Conservation (phyloP, 2,329 filamentous ascomycete species). For the Falciphora oryzae region DNA sequence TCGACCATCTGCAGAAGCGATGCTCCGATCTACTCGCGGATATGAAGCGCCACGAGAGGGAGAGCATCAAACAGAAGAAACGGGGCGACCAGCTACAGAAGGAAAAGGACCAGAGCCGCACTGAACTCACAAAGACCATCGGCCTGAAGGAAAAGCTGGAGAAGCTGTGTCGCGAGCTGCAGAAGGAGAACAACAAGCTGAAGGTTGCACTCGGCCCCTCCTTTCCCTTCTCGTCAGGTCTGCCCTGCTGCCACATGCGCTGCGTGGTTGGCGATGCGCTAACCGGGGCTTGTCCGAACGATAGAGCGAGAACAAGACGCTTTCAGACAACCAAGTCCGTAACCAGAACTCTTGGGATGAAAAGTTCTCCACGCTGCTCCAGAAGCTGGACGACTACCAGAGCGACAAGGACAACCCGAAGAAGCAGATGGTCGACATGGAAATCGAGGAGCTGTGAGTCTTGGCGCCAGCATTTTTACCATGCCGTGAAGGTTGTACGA, state of each 20-base stretch:
- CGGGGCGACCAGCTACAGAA: constrained; percentile 91
- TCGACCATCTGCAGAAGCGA: constrained; percentile 83
- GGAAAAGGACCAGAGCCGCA: constrained; percentile 85
- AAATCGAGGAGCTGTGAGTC: constrained; percentile 80
- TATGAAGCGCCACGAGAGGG: constrained; percentile 92
- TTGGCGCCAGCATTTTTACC: constrained; percentile 13
- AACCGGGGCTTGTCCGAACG: constrained; percentile 4
- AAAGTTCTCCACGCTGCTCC: constrained; percentile 72
- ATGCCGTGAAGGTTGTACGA: constrained; percentile 30
- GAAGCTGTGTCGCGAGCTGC: constrained; percentile 89
- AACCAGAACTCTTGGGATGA: constrained; percentile 80
- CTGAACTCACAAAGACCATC: constrained; percentile 83
- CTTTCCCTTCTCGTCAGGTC: background rate
- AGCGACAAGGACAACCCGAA: constrained; percentile 79
- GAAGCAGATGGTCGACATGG: constrained; percentile 74
- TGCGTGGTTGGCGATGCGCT: constrained; percentile 4
- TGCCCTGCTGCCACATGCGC: background rate
- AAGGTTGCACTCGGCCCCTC: constrained; percentile 54
- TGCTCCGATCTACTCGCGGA: constrained; percentile 88
- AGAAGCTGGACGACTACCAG: constrained; percentile 83
- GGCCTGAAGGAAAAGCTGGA: constrained; percentile 94
- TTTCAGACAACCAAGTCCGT: constrained; percentile 79
- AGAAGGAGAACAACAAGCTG: constrained; percentile 96
- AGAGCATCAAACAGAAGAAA: constrained; percentile 94
- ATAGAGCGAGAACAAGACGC: constrained; percentile 86